Percentiles rank a stretch among this genome's conserved stretches.
These are phyloP conservation scores for Leucogyrophana mollusca DNA, from an alignment of 768 basidiomycete genomes.

Conservation along the genomic window DNA sequence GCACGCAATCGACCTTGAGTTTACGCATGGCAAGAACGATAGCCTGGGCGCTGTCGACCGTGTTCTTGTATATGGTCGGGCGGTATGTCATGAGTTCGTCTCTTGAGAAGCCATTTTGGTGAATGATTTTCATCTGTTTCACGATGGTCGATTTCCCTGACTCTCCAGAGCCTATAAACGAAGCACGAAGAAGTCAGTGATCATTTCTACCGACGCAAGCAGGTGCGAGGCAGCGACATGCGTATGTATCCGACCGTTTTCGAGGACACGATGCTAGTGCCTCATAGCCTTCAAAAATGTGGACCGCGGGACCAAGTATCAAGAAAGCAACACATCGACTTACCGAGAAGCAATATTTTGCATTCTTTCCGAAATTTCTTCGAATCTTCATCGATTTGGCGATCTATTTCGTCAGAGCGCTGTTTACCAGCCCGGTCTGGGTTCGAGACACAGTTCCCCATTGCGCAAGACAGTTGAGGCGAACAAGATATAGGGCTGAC, in stretches of 20 bases:
- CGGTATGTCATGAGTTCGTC: slow-evolving; percentile 78
- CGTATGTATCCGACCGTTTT: too few relatives aligned
- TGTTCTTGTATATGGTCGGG: slow-evolving; percentile 80
- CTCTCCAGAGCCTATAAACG: slow-evolving; percentile 79
- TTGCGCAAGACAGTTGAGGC: slow-evolving; percentile 20
- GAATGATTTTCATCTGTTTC: slow-evolving; percentile 99
- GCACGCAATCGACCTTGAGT: slow-evolving; percentile 74
- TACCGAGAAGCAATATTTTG: slow-evolving; percentile 91
- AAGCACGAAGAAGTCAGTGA: neutral
- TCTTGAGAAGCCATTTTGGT: slow-evolving; percentile 83
- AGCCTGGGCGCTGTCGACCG: slow-evolving; percentile 86
- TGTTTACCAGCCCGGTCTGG: slow-evolving; percentile 57
- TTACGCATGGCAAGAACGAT: slow-evolving; percentile 85
- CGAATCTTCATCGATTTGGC: slow-evolving; percentile 81
- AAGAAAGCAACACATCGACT: slow-evolving; percentile 29
- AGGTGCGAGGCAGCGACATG: slow-evolving; percentile 1
- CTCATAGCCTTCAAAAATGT: slow-evolving; percentile 12
- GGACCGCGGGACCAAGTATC: slow-evolving; percentile 9
- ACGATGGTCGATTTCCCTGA: slow-evolving; percentile 95
- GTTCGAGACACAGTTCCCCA: slow-evolving; percentile 70
- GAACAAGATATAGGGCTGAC: neutral
- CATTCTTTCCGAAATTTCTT: slow-evolving; percentile 83
- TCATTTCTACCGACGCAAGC: neutral
- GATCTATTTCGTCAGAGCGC: slow-evolving; percentile 76
- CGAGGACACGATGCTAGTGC: slow-evolving; percentile 10